Evolutionary conservation across 2,329 filamentous ascomycete genomes (phyloP).

Genomic region (Alternaria ethzedia): DNA sequence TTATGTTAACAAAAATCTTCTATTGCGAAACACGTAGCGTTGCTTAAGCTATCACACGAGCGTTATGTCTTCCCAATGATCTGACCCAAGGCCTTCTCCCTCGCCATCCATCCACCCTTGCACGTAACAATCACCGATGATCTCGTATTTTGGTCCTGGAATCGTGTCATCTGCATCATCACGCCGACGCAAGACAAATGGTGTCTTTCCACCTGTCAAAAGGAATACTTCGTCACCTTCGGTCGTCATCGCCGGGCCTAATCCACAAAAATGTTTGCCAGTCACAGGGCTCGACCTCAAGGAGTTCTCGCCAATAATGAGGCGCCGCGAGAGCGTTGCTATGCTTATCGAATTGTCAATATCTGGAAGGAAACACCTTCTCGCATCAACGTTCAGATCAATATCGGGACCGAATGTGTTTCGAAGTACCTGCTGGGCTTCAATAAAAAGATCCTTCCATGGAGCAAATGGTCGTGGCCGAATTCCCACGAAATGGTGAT

Average conservation of each 20-base stretch:
- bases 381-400: background rate
- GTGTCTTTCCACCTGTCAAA: conserved; percentile 15
- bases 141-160: background rate
- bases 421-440: background rate
- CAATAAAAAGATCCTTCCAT: background rate
- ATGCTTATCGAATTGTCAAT: background rate
- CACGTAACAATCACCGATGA: conserved; percentile 4
- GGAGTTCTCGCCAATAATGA: background rate
- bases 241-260: conserved; percentile 8
- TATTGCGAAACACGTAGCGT: background rate
- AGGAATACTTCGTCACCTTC: conserved; percentile 15
- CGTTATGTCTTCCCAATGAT: background rate
- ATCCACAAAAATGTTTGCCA: background rate
- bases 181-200: conserved; percentile 12
- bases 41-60: background rate
- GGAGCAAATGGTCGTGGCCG: background rate
- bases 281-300: background rate
- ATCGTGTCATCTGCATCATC: background rate
- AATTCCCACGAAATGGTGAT: too few relatives aligned
- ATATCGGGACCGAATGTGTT: background rate
- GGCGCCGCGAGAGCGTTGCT: conserved; percentile 2
- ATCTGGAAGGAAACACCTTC: background rate
- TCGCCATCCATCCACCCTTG: background rate
- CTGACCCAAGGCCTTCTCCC: background rate
- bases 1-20: background rate